Conservation (phyloP, 306 rosid species). For the Calophaca sinica region DNA sequence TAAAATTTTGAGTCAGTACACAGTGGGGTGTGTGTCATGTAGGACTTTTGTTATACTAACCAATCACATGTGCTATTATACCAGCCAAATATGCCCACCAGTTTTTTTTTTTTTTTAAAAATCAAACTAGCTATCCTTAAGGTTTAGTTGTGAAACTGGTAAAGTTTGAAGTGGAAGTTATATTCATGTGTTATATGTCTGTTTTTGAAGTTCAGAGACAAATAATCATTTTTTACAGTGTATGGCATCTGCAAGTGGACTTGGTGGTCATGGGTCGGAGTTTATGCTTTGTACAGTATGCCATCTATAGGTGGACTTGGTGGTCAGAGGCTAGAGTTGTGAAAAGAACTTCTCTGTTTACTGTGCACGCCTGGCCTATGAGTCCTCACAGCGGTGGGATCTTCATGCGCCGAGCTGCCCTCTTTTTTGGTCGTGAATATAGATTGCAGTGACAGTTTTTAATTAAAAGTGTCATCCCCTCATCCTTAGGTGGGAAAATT, state of each 20-base stretch:
- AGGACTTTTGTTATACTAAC: not conserved
- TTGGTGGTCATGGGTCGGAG: not conserved
- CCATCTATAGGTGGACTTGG: not conserved
- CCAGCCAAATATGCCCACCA: not conserved
- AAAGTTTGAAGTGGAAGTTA: slow-evolving; percentile 1
- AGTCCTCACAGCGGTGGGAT: not conserved
- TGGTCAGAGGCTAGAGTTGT: not conserved
- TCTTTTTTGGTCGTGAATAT: not conserved
- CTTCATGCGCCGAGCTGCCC: slow-evolving; percentile 3
- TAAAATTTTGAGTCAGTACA: not conserved
- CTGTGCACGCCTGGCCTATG: not conserved
- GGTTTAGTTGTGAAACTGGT: slow-evolving; percentile 8
- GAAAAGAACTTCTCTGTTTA: not conserved
- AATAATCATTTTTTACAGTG: not conserved
- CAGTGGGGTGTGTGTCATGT: slow-evolving; percentile 13
- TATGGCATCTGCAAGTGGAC: not conserved
- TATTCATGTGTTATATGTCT: slow-evolving; percentile 7
- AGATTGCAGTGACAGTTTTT: not conserved
- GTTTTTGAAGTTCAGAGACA: slow-evolving; percentile 33
- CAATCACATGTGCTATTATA: slow-evolving; percentile 1
- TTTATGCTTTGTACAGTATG: too few relatives aligned
- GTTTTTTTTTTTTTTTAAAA: too few relatives aligned
- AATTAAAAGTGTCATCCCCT: not conserved
- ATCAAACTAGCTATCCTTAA: too few relatives aligned
- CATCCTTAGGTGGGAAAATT: too few relatives aligned